Conservation (phyloP, 352 stramenopile species). For the Phytophthora pinifolia region DNA sequence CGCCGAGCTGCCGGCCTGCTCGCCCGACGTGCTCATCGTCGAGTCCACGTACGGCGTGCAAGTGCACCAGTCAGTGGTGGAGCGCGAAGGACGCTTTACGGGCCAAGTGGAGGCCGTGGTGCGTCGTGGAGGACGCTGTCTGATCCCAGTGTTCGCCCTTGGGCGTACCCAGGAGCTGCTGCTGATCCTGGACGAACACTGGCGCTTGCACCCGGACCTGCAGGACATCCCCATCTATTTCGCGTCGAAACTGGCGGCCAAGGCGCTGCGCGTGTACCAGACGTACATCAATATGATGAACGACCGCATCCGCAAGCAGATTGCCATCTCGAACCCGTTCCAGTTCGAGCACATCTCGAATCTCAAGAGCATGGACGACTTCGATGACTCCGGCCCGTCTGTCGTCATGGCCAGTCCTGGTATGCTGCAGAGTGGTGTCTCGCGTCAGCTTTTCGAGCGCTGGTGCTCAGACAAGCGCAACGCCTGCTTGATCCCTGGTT, state of each 20-base stretch:
- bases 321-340: constrained; percentile 98
- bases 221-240: constrained; percentile 99
- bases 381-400: constrained; percentile 96
- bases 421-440: constrained; percentile 99
- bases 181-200: constrained; percentile 99
- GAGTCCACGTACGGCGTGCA: constrained; percentile 99
- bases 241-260: constrained; percentile 95
- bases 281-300: constrained; percentile 99
- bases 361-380: constrained; percentile 96
- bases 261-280: constrained; percentile 98
- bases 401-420: constrained; percentile 99
- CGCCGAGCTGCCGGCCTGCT: constrained; percentile 77
- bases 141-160: constrained; percentile 99
- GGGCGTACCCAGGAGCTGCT: constrained; percentile 98
- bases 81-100: constrained; percentile 97
- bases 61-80: constrained; percentile 94
- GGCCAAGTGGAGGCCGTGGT: constrained; percentile 96
- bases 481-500: constrained; percentile 98
- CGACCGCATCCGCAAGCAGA: constrained; percentile 95
- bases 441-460: constrained; percentile 96
- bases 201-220: constrained; percentile 92
- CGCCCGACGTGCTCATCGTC: constrained; percentile 98
- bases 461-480: constrained; percentile 99
- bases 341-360: constrained; percentile 97
- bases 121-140: constrained; percentile 93